A percentile compares a stretch with the other conserved stretches of the same genome.
Conservation (phyloP, 2,329 filamentous ascomycete species). For the Fusarium oxysporum region DNA sequence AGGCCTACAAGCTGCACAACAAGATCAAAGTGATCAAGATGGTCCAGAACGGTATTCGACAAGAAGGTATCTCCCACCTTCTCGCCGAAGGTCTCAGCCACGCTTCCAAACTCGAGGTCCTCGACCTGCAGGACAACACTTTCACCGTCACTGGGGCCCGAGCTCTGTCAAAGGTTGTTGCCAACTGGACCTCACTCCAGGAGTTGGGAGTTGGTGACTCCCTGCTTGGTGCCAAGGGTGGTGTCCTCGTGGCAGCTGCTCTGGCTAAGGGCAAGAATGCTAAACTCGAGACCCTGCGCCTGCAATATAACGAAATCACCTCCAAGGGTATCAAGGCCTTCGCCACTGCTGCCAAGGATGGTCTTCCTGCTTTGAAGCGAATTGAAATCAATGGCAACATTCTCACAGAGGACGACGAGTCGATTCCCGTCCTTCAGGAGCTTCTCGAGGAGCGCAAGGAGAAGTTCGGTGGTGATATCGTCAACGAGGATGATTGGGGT, state of each 20-base stretch:
- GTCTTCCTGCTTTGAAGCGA: constrained; percentile 81
- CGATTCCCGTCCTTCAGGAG: constrained; percentile 74
- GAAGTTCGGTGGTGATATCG: constrained; percentile 70
- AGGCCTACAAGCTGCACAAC: constrained; percentile 83
- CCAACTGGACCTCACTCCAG: constrained; percentile 78
- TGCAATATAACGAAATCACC: constrained; percentile 97
- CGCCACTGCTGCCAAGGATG: constrained; percentile 72
- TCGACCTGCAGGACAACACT: constrained; percentile 98
- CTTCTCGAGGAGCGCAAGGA: constrained; percentile 84
- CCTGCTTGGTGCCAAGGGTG: constrained; percentile 81
- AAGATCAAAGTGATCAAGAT: constrained; percentile 91
- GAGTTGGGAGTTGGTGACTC: constrained; percentile 94
- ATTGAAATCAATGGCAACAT: constrained; percentile 97
- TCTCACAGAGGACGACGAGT: constrained; percentile 86
- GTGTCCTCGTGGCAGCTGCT: constrained; percentile 77
- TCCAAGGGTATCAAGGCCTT: constrained; percentile 78
- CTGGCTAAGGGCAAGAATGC: constrained; percentile 80
- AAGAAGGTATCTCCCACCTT: constrained; percentile 88
- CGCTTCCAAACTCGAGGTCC: constrained; percentile 74
- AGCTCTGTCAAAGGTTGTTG: constrained; percentile 80
- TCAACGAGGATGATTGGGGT: constrained; percentile 85
- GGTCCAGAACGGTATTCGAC: constrained; percentile 97
- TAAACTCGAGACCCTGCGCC: constrained; percentile 81
- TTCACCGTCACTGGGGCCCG: constrained; percentile 86
- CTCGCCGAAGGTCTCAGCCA: constrained; percentile 82